phyloP scores from a whole-genome alignment of 768 basidiomycete species.

The Sporobolomyces pararoseus region DNA sequence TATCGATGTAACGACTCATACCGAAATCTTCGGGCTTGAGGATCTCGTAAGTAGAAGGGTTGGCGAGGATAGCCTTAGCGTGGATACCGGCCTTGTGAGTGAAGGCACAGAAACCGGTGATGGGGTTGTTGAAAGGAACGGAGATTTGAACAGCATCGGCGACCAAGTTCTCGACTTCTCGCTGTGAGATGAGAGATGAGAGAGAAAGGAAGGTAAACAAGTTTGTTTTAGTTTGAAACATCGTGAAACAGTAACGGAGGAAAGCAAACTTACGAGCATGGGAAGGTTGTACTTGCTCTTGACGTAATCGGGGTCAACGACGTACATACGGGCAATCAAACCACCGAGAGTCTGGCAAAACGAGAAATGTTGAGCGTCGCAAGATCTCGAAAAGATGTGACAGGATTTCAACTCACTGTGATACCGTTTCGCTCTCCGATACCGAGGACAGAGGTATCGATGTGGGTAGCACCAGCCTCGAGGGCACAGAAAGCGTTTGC shows the following conservation, averaged over 20 bases:
- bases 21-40: slow-evolving; percentile 96
- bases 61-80: slow-evolving; percentile 99
- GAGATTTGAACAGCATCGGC: slow-evolving; percentile 98
- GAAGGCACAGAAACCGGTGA: slow-evolving; percentile 97
- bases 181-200: slow-evolving; percentile 45
- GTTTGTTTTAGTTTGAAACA: neutral
- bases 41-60: slow-evolving; percentile 98
- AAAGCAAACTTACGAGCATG: slow-evolving; percentile 59
- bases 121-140: slow-evolving; percentile 87
- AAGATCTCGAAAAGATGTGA: neutral
- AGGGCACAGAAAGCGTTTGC: slow-evolving; percentile 97
- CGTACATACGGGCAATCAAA: slow-evolving; percentile 91
- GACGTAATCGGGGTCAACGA: slow-evolving; percentile 97
- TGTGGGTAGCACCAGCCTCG: slow-evolving; percentile 97
- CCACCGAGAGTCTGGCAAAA: slow-evolving; percentile 71
- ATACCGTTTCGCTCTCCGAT: slow-evolving; percentile 99
- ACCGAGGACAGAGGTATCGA: slow-evolving; percentile 96
- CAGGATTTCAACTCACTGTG: slow-evolving; percentile 53
- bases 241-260: neutral
- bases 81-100: slow-evolving; percentile 99
- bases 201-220: too few species aligned
- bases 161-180: slow-evolving; percentile 97
- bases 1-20: slow-evolving; percentile 93
- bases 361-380: neutral
- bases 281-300: slow-evolving; percentile 97